A percentile compares a stretch with the other conserved stretches of the same genome.
Conservation (phyloP, 345 rosid genomes). For the Kernera saxatilis region DNA sequence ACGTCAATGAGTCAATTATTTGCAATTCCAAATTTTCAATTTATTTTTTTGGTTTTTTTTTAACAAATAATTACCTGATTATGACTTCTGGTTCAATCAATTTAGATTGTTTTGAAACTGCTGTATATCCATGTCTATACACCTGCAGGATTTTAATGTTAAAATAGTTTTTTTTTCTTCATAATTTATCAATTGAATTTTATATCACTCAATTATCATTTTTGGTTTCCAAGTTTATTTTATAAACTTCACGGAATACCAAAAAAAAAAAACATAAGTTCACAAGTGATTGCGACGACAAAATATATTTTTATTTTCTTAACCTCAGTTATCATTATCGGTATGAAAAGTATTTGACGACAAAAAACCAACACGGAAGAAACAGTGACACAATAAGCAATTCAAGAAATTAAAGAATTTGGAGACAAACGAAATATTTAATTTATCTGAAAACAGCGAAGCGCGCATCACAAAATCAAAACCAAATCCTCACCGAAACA, state of each 20-base stretch:
- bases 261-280: not conserved
- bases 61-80: constrained; percentile 44
- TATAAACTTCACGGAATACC: not conserved
- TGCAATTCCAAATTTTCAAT: not conserved
- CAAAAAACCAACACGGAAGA: constrained; percentile 21
- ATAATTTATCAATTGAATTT: not conserved
- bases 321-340: constrained; percentile 1
- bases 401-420: constrained; percentile 17
- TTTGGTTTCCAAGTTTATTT: not conserved
- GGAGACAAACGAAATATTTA: not conserved
- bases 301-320: not conserved
- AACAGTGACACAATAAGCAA: constrained; percentile 20
- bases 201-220: not conserved
- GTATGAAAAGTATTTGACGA: constrained; percentile 3
- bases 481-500: not conserved
- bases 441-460: constrained; percentile 22
- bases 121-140: constrained; percentile 69
- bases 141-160: constrained; percentile 38
- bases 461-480: constrained; percentile 17
- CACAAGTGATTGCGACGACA: not conserved
- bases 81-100: constrained; percentile 48
- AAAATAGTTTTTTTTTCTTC: not conserved
- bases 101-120: constrained; percentile 52
- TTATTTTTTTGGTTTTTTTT: not conserved
- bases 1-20: constrained; percentile 23